Evolutionary conservation across 2,329 filamentous ascomycete species (phyloP).

Genomic region (Arthrobotrys musiformis): DNA sequence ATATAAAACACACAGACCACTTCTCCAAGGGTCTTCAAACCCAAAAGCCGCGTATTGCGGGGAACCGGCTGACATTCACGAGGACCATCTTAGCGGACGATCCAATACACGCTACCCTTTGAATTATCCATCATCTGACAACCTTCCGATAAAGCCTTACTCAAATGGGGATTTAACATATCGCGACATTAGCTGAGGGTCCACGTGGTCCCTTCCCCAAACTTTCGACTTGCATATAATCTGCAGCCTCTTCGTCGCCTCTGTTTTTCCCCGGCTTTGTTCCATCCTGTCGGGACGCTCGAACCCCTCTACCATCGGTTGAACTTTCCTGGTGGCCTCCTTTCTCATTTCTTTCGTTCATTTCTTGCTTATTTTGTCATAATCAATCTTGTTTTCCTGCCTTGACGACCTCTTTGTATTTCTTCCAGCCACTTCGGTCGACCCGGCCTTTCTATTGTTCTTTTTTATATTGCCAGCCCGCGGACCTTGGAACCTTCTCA

Average conservation of each 20-base stretch:
- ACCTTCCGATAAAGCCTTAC: slow-evolving; percentile 51
- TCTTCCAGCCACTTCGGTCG: slow-evolving; percentile 4
- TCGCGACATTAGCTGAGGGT: slow-evolving; percentile 51
- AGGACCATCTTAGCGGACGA: slow-evolving; percentile 54
- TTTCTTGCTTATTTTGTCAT: neutral
- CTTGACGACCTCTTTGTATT: slow-evolving; percentile 23
- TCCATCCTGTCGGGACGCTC: slow-evolving; percentile 36
- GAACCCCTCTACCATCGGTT: slow-evolving; percentile 41
- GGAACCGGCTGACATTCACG: slow-evolving; percentile 55
- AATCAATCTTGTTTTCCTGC: slow-evolving; percentile 14
- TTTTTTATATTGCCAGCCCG: slow-evolving; percentile 17
- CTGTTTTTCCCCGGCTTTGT: slow-evolving; percentile 27
- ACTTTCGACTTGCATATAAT: slow-evolving; percentile 49
- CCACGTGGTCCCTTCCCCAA: slow-evolving; percentile 54
- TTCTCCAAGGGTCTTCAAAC: slow-evolving; percentile 30
- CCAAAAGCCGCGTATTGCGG: slow-evolving; percentile 44
- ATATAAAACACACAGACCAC: slow-evolving; percentile 36
- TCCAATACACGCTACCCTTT: slow-evolving; percentile 48
- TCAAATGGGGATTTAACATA: slow-evolving; percentile 53
- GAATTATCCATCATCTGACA: slow-evolving; percentile 55
- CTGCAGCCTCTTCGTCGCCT: slow-evolving; percentile 47
- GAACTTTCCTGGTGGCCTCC: slow-evolving; percentile 6
- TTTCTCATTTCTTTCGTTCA: slow-evolving; percentile 24
- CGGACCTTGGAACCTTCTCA: slow-evolving; percentile 6
- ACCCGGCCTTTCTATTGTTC: slow-evolving; percentile 15